Evolutionary conservation across 768 basidiomycete species (phyloP), one percentile per base, ranked within the genome.

Genomic region (Hygrocybe punicea): DNA sequence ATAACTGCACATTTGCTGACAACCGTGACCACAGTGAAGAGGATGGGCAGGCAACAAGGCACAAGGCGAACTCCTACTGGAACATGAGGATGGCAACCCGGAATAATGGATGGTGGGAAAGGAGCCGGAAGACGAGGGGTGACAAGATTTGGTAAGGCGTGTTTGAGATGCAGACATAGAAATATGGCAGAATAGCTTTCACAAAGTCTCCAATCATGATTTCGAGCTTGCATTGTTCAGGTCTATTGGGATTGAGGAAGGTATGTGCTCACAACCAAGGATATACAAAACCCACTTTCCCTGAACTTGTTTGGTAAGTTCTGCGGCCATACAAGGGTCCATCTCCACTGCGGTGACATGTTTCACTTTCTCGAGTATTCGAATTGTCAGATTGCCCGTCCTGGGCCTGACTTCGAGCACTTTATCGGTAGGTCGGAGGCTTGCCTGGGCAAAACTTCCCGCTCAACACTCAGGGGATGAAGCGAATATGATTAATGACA

Each of bases 141-240:
- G 97, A 98, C 2, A 96, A 98, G 65, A 99, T 99, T 72, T 98
- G 95, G 73, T 98, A 99, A 1, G 97, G 97, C 1, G 97, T 99
- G 69, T 99, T 99, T 64, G 92, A 94, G 66, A 99, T 98, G 79
- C 96, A 98, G 55, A 97, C 97, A 72, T 98, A 95, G 59, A 99
- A 98, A 74, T 95, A 98, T 9, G 97, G 97, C 17, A 99, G 78
- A 53, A 94, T 91, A n/a, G 90, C 92, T 73, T 98, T 98, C 67
- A 98, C 91, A 68, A 98, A 98, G 72, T 99, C 97, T 49, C 96
- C 97, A 57, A 99, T 89, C 63, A 97, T 85, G 60, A 98, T 86
- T 62, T 97, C 91, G 1, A 99, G 84, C 67, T 96, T 96, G 62
- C 89, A 84, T 71, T 98, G 96, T 67, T 94, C 93, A 2, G 97